phyloP scores from a whole-genome alignment of 345 rosid genomes.

The Acer yangbiense region DNA sequence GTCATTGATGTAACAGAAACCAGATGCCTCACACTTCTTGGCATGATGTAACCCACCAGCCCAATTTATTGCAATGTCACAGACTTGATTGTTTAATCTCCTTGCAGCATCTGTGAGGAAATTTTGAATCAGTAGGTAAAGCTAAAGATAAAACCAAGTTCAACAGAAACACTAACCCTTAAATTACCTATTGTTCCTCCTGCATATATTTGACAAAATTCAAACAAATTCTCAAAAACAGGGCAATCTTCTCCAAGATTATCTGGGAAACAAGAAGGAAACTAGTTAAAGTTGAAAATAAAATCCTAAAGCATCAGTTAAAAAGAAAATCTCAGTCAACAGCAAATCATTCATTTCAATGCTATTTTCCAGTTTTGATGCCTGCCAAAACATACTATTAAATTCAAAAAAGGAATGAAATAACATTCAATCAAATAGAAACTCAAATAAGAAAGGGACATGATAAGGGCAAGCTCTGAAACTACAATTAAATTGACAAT shows the following conservation, averaged over 20 bases:
- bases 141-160: slow-evolving; percentile 3
- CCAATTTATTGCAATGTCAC: slow-evolving; percentile 99
- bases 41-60: slow-evolving; percentile 99
- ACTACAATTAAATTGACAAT: neutral
- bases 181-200: slow-evolving; percentile 94
- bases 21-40: slow-evolving; percentile 96
- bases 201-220: slow-evolving; percentile 96
- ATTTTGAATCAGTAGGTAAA: slow-evolving; percentile 17
- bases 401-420: neutral
- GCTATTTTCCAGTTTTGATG: neutral
- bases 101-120: slow-evolving; percentile 75
- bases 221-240: slow-evolving; percentile 90
- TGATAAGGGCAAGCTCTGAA: neutral
- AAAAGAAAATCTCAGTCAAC: neutral
- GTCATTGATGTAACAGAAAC: slow-evolving; percentile 97
- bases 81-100: slow-evolving; percentile 84
- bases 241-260: slow-evolving; percentile 98
- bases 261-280: slow-evolving; percentile 44
- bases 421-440: neutral
- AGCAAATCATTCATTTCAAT: neutral
- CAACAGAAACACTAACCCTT: neutral
- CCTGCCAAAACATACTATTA: neutral
- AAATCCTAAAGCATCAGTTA: neutral
- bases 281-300: slow-evolving; percentile 11
- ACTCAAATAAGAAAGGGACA: neutral